Evolutionary conservation across 192 early-diverging fungal species (phyloP).

Genomic region (Coemansia sp.): DNA sequence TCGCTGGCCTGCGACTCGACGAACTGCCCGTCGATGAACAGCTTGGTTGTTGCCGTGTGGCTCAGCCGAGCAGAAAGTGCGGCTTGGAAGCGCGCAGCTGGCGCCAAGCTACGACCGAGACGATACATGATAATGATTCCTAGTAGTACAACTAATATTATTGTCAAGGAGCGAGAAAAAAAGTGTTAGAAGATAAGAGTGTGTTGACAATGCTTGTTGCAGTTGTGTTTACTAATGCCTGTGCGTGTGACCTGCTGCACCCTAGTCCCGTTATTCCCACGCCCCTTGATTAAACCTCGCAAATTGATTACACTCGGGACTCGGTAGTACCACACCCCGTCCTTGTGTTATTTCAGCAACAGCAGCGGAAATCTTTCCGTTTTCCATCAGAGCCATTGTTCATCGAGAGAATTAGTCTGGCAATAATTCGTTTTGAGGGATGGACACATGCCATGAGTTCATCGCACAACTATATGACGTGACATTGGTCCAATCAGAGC

Average conservation of each 20-base stretch:
- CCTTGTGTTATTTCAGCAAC: background rate
- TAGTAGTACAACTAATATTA: background rate
- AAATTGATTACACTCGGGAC: background rate
- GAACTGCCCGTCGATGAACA: slow-evolving; percentile 93
- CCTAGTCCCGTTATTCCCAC: background rate
- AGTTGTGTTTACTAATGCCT: too few relatives aligned
- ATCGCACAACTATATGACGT: background rate
- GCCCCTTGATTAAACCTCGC: background rate
- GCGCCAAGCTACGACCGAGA: background rate
- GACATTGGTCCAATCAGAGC: slow-evolving; percentile 10
- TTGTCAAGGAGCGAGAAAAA: background rate
- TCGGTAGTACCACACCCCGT: background rate
- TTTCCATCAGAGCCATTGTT: background rate
- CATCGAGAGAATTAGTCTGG: too few relatives aligned
- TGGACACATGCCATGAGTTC: slow-evolving; percentile 2
- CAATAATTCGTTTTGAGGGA: background rate
- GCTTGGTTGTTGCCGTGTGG: slow-evolving; percentile 53
- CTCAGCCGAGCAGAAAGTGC: background rate
- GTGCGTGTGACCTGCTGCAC: background rate
- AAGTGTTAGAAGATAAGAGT: background rate
- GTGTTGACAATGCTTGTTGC: background rate
- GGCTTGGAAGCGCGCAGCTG: background rate
- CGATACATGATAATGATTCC: background rate
- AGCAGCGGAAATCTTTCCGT: background rate
- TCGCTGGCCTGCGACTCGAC: slow-evolving; percentile 80